Evolutionary conservation across 129 eudicot species (phyloP).

Genomic region (Escallonia rubra): DNA sequence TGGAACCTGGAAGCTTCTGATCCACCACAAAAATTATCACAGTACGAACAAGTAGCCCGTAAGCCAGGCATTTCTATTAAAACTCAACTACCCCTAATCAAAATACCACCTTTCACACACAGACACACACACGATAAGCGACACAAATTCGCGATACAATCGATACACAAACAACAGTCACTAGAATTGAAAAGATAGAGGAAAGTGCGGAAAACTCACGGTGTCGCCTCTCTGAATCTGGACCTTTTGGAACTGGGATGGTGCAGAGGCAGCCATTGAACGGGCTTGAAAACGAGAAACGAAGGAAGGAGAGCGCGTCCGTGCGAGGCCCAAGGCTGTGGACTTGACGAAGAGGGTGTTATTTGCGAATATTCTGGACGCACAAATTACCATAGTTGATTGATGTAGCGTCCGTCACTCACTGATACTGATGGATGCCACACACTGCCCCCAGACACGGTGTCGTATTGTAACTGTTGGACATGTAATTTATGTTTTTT

Average conservation of each 20-base stretch:
- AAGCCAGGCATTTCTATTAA: not conserved
- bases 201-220: slow-evolving; percentile 22
- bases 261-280: slow-evolving; percentile 45
- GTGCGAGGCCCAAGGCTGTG: slow-evolving; percentile 2
- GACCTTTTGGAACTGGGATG: slow-evolving; percentile 56
- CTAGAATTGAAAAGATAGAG: not conserved
- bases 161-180: not conserved
- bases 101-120: not conserved
- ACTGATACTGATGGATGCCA: too few relatives aligned
- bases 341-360: slow-evolving; percentile 22
- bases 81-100: not conserved
- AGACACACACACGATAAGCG: not conserved
- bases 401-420: too few relatives aligned
- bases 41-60: too few relatives aligned
- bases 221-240: slow-evolving; percentile 77
- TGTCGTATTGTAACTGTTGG: not conserved
- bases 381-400: not conserved
- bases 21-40: too few relatives aligned
- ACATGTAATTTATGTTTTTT: too few relatives aligned
- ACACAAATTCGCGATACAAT: not conserved
- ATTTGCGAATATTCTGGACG: not conserved
- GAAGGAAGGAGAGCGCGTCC: slow-evolving; percentile 13
- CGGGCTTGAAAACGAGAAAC: slow-evolving; percentile 27
- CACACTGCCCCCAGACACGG: not conserved
- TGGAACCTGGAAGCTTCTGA: too few relatives aligned